Conservation (phyloP, 371 early-diverging fungal genomes). For the Smittium culicis region DNA sequence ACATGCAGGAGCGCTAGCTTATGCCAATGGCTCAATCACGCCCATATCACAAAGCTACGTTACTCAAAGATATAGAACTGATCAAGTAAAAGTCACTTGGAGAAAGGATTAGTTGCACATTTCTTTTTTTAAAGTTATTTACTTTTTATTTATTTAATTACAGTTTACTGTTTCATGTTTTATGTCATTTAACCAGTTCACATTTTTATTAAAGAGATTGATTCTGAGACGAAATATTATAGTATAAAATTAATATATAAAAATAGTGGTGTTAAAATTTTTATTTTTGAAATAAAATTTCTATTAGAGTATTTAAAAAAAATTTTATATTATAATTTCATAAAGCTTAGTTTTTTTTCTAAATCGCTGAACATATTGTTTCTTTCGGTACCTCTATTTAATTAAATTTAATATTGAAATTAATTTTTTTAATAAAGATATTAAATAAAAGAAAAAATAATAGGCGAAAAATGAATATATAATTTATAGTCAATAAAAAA, state of each 20-base stretch:
- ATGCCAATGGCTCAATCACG: constrained; percentile 53
- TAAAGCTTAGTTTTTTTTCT: too few relatives aligned
- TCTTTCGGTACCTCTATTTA: constrained; percentile 3
- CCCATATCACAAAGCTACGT: constrained; percentile 73
- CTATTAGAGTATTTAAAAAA: too few relatives aligned
- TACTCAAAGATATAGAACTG: constrained; percentile 94
- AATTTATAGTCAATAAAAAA: not conserved
- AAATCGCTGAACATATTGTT: too few relatives aligned
- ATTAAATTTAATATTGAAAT: not conserved
- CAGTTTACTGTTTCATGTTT: not conserved
- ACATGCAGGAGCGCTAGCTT: constrained; percentile 83
- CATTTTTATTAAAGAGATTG: not conserved
- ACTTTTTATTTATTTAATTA: too few relatives aligned
- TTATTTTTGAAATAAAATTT: too few relatives aligned
- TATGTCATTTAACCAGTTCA: not conserved
- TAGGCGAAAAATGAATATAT: too few relatives aligned
- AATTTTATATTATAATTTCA: too few relatives aligned
- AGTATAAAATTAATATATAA: not conserved
- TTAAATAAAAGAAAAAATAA: too few relatives aligned
- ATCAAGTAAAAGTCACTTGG: constrained; percentile 84
- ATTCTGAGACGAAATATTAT: not conserved
- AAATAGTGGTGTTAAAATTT: too few relatives aligned
- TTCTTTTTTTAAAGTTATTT: too few relatives aligned
- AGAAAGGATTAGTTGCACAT: too few relatives aligned
- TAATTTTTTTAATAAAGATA: too few relatives aligned